Evolutionary conservation across 257 asterid species (phyloP).

Genomic region (Misopates orontium): DNA sequence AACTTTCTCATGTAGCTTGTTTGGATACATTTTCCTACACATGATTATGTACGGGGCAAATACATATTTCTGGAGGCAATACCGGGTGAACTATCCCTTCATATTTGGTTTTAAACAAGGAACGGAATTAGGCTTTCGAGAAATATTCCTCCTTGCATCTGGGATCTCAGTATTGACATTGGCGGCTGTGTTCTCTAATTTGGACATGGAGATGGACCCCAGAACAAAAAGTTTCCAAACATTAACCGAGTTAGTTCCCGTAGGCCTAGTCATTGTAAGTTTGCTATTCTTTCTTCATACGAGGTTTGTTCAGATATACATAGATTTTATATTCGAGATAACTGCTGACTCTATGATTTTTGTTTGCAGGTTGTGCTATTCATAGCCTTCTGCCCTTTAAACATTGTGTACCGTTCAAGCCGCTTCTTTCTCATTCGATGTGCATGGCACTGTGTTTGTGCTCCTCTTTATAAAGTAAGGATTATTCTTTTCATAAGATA

Average conservation of each 20-base stretch:
- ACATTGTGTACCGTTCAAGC: constrained; percentile 73
- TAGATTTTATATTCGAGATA: neutral
- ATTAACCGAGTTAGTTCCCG: constrained; percentile 69
- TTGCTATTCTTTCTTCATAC: neutral
- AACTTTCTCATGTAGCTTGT: constrained; percentile 48
- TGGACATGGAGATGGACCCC: constrained; percentile 81
- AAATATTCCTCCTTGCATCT: constrained; percentile 71
- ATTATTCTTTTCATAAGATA: constrained; percentile 70
- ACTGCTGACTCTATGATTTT: neutral
- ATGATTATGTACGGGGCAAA: constrained; percentile 65
- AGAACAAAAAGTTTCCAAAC: constrained; percentile 37
- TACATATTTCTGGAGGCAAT: constrained; percentile 71
- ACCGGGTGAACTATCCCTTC: constrained; percentile 71
- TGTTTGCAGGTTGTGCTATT: constrained; percentile 50
- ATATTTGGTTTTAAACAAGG: constrained; percentile 73
- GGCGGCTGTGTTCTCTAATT: constrained; percentile 62
- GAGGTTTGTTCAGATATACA: neutral
- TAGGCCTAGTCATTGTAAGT: constrained; percentile 58
- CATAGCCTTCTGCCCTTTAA: constrained; percentile 66
- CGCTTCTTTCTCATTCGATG: constrained; percentile 61
- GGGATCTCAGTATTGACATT: constrained; percentile 67
- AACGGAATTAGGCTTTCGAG: constrained; percentile 68
- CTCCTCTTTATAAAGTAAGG: constrained; percentile 88
- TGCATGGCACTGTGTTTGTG: constrained; percentile 70
- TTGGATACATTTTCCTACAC: constrained; percentile 67